phyloP scores from a whole-genome alignment of 805 yeast species.

The Candida hungchunana region DNA sequence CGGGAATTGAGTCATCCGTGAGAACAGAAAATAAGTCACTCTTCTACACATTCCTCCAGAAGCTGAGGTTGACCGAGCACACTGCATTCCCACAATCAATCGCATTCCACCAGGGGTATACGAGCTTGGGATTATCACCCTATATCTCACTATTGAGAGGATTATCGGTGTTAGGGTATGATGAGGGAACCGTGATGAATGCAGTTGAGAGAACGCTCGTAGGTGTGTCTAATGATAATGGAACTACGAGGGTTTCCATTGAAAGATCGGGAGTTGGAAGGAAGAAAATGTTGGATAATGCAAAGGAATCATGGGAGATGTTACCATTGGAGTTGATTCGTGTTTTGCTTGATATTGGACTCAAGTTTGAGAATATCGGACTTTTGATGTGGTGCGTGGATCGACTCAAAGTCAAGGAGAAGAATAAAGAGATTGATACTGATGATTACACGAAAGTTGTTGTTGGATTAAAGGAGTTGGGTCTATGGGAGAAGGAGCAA shows the following conservation, averaged over 20 bases:
- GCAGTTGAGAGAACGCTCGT: slow-evolving; percentile 7
- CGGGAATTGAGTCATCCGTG: slow-evolving; percentile 5
- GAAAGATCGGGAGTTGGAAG: too few relatives aligned
- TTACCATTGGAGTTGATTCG: slow-evolving; percentile 16
- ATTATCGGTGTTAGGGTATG: slow-evolving; percentile 3
- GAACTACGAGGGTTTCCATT: too few relatives aligned
- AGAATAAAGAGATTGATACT: background rate
- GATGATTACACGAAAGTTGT: background rate
- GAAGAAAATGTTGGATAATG: background rate
- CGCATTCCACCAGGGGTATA: slow-evolving; percentile 1
- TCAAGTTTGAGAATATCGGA: slow-evolving; percentile 4
- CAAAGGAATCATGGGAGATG: slow-evolving; percentile 1
- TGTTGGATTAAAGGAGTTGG: too few relatives aligned
- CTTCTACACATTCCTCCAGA: slow-evolving; percentile 1
- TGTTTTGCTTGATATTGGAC: slow-evolving; percentile 7
- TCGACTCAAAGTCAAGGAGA: background rate
- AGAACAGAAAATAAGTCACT: slow-evolving; percentile 6
- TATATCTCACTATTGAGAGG: slow-evolving; percentile 9
- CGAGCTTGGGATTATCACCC: slow-evolving; percentile 1
- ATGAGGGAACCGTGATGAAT: slow-evolving; percentile 4
- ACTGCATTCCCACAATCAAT: slow-evolving; percentile 5
- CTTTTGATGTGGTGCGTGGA: slow-evolving; percentile 16
- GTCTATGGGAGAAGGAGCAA: too few relatives aligned
- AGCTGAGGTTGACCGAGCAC: slow-evolving; percentile 8
- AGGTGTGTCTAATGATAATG: slow-evolving; percentile 2